Conservation (phyloP, 2,329 filamentous ascomycete species). For the Talaromyces sp. region DNA sequence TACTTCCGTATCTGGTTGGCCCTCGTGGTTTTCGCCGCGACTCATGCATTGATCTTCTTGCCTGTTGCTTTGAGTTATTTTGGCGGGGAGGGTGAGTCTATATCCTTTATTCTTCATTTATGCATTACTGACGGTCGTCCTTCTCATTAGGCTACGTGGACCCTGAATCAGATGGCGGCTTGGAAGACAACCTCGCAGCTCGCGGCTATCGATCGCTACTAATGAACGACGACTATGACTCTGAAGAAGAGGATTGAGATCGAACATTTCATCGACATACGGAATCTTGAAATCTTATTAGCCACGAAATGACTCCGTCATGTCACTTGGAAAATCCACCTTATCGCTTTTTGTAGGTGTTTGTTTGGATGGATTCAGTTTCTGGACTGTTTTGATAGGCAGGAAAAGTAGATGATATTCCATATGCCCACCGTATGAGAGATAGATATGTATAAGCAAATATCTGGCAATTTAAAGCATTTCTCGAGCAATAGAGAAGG, state of each 20-base stretch:
- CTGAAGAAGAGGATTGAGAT: slow-evolving; percentile 54
- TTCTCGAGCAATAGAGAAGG: neutral
- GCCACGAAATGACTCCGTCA: neutral
- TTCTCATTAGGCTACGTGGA: slow-evolving; percentile 69
- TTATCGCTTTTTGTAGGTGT: neutral
- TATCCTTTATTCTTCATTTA: neutral
- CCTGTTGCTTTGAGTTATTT: slow-evolving; percentile 83
- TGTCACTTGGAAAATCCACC: neutral
- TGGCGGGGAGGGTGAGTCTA: slow-evolving; percentile 66
- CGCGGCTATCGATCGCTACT: slow-evolving; percentile 73
- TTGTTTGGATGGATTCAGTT: neutral
- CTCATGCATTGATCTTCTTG: slow-evolving; percentile 85
- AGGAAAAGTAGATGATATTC: neutral
- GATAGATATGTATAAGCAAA: neutral
- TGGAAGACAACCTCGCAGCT: slow-evolving; percentile 83
- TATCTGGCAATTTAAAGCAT: neutral
- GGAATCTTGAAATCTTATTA: neutral
- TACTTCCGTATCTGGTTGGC: slow-evolving; percentile 97
- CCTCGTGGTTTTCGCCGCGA: slow-evolving; percentile 81
- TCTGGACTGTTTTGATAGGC: neutral
- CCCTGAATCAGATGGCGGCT: slow-evolving; percentile 77
- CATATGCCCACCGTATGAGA: neutral
- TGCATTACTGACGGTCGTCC: neutral
- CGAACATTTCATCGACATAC: neutral
- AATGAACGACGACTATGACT: slow-evolving; percentile 69